phyloP scores from a whole-genome alignment of 2,329 filamentous ascomycete species.

The Aureobasidium sp. region DNA sequence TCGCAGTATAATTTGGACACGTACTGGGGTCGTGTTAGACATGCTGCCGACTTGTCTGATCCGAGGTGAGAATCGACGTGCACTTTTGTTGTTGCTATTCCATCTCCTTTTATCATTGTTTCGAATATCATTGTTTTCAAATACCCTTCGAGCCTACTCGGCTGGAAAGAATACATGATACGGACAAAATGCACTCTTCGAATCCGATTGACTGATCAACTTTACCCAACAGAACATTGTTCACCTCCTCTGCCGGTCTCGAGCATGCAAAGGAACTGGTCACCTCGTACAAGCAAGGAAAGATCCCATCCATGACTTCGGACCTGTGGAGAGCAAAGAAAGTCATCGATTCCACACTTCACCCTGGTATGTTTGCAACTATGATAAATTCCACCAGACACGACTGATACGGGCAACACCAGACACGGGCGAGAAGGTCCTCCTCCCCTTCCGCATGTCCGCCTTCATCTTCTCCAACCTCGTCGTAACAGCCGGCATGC shows the following conservation, averaged over 20 bases:
- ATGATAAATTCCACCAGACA: not conserved
- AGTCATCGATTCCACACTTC: conserved; percentile 89
- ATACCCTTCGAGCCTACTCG: not conserved
- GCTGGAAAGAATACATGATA: not conserved
- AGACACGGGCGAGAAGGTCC: conserved; percentile 89
- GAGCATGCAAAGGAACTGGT: conserved; percentile 79
- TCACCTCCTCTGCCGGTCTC: conserved; percentile 68
- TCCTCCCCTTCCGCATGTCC: conserved; percentile 96
- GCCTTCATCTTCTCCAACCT: conserved; percentile 89
- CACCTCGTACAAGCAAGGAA: conserved; percentile 76
- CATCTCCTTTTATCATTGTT: not conserved
- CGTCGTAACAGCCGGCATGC: conserved; percentile 92
- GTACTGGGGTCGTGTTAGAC: conserved; percentile 89
- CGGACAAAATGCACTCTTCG: not conserved
- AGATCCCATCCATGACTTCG: conserved; percentile 70
- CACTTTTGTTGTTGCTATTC: not conserved
- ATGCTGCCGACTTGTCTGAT: conserved; percentile 83
- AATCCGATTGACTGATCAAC: not conserved
- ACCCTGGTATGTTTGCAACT: conserved; percentile 61
- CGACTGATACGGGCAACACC: not conserved
- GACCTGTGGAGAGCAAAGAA: conserved; percentile 96
- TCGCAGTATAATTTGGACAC: conserved; percentile 89
- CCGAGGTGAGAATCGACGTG: conserved; percentile 62
- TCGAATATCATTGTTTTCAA: not conserved
- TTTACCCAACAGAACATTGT: conserved; percentile 58